Evolutionary conservation across 768 basidiomycete species (phyloP).

Genomic region (Serendipita sp.): DNA sequence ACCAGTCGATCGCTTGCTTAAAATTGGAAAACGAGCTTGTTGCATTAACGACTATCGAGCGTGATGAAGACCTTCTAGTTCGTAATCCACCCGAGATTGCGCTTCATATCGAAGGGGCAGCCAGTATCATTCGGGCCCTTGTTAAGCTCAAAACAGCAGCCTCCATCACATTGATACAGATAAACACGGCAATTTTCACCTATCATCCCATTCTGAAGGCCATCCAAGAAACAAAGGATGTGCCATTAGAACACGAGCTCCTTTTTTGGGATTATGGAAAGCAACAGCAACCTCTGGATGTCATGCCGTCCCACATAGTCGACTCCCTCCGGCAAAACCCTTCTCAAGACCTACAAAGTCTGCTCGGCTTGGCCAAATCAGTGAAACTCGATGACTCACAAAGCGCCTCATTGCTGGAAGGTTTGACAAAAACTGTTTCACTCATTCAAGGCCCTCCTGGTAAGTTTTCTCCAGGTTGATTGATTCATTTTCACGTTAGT

Average conservation of each 20-base stretch:
- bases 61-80: slow-evolving; percentile 37
- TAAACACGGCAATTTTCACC: slow-evolving; percentile 44
- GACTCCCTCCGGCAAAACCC: slow-evolving; percentile 19
- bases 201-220: slow-evolving; percentile 46
- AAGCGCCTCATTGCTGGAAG: slow-evolving; percentile 26
- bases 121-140: slow-evolving; percentile 25
- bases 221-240: slow-evolving; percentile 27
- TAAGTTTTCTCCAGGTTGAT: slow-evolving; percentile 17
- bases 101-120: slow-evolving; percentile 33
- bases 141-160: slow-evolving; percentile 22
- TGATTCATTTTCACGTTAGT: not conserved
- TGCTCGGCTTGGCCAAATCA: slow-evolving; percentile 20
- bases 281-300: slow-evolving; percentile 9
- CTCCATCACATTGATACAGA: slow-evolving; percentile 32
- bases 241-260: slow-evolving; percentile 36
- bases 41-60: slow-evolving; percentile 34
- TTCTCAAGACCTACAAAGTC: slow-evolving; percentile 23
- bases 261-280: slow-evolving; percentile 32
- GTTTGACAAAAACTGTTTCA: slow-evolving; percentile 38
- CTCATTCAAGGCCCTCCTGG: slow-evolving; percentile 60
- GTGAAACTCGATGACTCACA: slow-evolving; percentile 40
- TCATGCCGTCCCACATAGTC: slow-evolving; percentile 16
- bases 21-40: slow-evolving; percentile 31
- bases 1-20: slow-evolving; percentile 40
- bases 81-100: slow-evolving; percentile 33